Evolutionary conservation across 148 eudicot genomes (phyloP), one percentile per base, ranked within the genome.

Genomic region (Arctostaphylos glauca): DNA sequence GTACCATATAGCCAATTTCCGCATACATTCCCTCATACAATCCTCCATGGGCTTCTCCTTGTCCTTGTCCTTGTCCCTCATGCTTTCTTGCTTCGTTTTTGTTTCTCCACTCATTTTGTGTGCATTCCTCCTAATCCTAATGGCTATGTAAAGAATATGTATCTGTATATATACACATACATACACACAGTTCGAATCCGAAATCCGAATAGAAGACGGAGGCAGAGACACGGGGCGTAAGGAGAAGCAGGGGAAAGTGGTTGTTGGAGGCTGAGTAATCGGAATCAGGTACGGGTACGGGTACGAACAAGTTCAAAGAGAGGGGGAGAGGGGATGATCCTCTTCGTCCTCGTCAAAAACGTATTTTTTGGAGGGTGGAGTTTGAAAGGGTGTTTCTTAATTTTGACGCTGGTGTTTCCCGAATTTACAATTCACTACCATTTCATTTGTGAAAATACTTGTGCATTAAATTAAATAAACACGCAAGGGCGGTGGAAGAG

Each of bases 1-100:
- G 54, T 87, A 55, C 93, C 91, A 92, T 3, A 92, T 23, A 8
- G 90, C 87, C 16, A 92, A 81, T 68, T 91, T 92, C 31, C 74
- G 83, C 84, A 85, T 78, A 23, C 85, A 84, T 8, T 83, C 88
- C 31, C 82, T 77, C 85, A 84, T 86, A 59, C 81, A 84, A 23
- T 84, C 85, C 48, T 59, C 81, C 81, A 46, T 79, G 8, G 41
- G 21, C 76, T 21, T 71, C 10, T 19, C 43, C 64, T 15, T 55
- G 46, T 76, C 48, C 38, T 47, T 77, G 52, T 78, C 70, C 16
- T 68, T 41, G 68, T 78, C 48, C 31, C 14, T 23, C 68, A 21
- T 16, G 15, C 46, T 56, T 19, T 14, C 54, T 74, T 21, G 6
- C 38, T 58, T 18, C 18, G n/a, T 60, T 44, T 44, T 60, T 56